Conservation (phyloP, 2,329 filamentous ascomycete genomes). For the Fusarium sambucinum region DNA sequence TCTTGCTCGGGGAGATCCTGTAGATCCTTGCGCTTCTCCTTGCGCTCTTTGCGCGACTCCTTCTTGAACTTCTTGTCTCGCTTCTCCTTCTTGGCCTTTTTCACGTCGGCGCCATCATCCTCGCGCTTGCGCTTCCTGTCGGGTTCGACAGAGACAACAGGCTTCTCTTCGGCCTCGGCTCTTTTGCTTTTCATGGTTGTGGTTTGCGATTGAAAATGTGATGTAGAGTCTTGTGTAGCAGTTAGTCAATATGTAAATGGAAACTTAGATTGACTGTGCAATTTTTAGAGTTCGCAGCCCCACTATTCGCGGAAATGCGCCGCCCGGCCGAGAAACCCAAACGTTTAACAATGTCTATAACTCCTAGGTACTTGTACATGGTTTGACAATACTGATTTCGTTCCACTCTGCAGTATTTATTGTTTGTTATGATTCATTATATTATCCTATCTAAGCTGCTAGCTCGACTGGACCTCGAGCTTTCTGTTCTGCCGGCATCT, state of each 20-base stretch:
- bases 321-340: no score
- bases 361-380: no score
- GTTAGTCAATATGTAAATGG: no score
- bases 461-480: constrained; percentile 4
- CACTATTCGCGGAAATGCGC: no score
- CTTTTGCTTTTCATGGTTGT: constrained; percentile 54
- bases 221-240: constrained; percentile 30
- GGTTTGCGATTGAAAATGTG: constrained; percentile 1
- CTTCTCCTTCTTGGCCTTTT: constrained; percentile 53
- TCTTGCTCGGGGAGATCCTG: constrained; percentile 54
- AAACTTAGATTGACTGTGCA: no score
- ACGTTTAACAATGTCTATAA: no score
- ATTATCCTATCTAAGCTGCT: not conserved
- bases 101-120: constrained; percentile 46
- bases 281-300: no score
- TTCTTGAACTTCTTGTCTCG: constrained; percentile 52
- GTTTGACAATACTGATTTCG: no score
- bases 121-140: constrained; percentile 56
- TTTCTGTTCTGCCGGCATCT: not conserved
- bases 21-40: constrained; percentile 56
- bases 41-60: constrained; percentile 56
- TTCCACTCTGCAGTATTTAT: no score
- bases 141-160: constrained; percentile 38
- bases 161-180: constrained; percentile 48
- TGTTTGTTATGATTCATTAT: no score